Evolutionary conservation across 805 yeast species (phyloP).

Genomic region (Wickerhamomyces hampshirensis): DNA sequence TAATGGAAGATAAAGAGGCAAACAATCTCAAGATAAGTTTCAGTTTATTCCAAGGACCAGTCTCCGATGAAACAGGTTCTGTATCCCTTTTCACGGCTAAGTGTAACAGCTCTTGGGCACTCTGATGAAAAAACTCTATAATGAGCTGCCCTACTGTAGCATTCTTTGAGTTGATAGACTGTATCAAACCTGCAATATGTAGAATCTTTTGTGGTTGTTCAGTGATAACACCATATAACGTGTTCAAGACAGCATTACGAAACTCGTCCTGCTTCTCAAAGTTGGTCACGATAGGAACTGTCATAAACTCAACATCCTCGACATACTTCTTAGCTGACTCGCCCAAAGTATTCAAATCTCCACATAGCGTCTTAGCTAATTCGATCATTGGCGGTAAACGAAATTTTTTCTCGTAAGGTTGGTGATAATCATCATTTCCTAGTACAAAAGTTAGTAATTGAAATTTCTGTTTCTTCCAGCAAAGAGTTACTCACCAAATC

Average conservation of each 20-base stretch:
- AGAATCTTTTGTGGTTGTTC: slow-evolving; percentile 93
- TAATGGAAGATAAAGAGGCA: slow-evolving; percentile 58
- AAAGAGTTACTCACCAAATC: slow-evolving; percentile 18
- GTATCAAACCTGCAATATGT: slow-evolving; percentile 61
- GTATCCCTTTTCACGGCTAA: slow-evolving; percentile 22
- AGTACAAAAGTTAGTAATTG: background rate
- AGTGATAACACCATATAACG: slow-evolving; percentile 60
- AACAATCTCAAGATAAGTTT: slow-evolving; percentile 70
- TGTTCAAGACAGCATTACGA: slow-evolving; percentile 53
- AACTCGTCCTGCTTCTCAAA: slow-evolving; percentile 59
- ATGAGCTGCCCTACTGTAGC: slow-evolving; percentile 64
- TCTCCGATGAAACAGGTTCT: slow-evolving; percentile 30
- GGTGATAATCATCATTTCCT: slow-evolving; percentile 22
- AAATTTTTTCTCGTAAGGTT: slow-evolving; percentile 21
- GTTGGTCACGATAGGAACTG: slow-evolving; percentile 61
- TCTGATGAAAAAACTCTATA: slow-evolving; percentile 62
- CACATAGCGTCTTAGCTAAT: slow-evolving; percentile 42
- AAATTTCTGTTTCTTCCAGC: background rate
- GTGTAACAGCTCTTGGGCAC: slow-evolving; percentile 53
- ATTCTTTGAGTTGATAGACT: slow-evolving; percentile 60
- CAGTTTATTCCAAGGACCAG: slow-evolving; percentile 64
- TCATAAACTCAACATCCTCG: slow-evolving; percentile 60
- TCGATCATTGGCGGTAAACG: slow-evolving; percentile 41
- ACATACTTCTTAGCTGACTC: slow-evolving; percentile 47
- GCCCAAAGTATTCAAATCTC: slow-evolving; percentile 53